Evolutionary conservation across 257 asterid genomes (phyloP), one percentile per base, ranked within the genome.

Genomic region (Ballota nigra): DNA sequence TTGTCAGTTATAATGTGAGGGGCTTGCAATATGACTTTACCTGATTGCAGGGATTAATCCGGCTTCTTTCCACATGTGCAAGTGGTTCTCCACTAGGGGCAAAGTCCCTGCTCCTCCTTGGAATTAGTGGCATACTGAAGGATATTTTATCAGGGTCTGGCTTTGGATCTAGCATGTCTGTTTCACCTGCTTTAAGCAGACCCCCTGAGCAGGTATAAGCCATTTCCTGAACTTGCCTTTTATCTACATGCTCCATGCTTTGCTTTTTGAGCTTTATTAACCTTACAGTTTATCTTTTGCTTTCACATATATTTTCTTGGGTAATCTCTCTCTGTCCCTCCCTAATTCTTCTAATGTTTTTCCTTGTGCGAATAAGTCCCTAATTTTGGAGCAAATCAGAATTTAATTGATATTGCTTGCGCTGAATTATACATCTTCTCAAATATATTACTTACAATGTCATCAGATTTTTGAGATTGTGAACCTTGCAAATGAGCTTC

Each of bases 401-500:
- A 22, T 23, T 40, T 57, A 56, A 38, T 26, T 53, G 55, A 47
- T 47, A 33, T 43, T 15, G 4, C 9, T 12, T 56, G 19, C 38
- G 24, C 56, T 53, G 13, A 22, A 49, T 15, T 49, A 49, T 53
- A 9, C 10, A 53, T 19, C 33, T 69, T 47, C 9, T 19, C 40
- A 45, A 8, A 18, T 24, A 73, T 36, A 26, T 66, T 34, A 6
- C 7, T 23, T 65, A 41, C 60, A 43, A 26, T 70, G 8, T 63
- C 57, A 6, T 56, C 89, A 95, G 99, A 81, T 90, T 71, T 92
- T 92, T 85, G 99, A 95, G 91, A 92, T 95, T 61, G 93, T 95
- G 85, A 95, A 90, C 89, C 85, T 95, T 77, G 98, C 99, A 73
- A 95, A 95, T 83, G 99, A 95, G 88, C 94, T 95, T 73, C 99